Percentiles rank a stretch among this genome's conserved stretches.
Evolutionary conservation across 495 filamentous ascomycete genomes (phyloP).

Genomic region (Ascodesmis nigricans): DNA sequence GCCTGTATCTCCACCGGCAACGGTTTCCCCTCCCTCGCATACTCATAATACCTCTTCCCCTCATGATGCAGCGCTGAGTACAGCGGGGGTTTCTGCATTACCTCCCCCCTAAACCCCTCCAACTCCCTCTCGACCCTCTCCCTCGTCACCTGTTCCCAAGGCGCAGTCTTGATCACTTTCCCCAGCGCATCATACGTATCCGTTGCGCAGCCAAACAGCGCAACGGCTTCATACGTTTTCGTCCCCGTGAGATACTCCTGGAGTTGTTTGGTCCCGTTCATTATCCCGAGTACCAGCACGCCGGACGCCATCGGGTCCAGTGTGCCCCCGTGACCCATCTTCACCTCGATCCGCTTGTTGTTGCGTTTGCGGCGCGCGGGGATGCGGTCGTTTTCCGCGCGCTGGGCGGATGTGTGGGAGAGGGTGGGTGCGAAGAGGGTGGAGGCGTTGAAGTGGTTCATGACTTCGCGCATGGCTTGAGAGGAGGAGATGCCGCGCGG

Average conservation of each 20-base stretch:
- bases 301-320: slow-evolving; percentile 87
- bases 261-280: slow-evolving; percentile 67
- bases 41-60: slow-evolving; percentile 86
- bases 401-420: slow-evolving; percentile 30
- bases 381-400: slow-evolving; percentile 30
- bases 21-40: slow-evolving; percentile 69
- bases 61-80: slow-evolving; percentile 73
- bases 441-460: slow-evolving; percentile 63
- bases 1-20: slow-evolving; percentile 65
- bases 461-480: slow-evolving; percentile 65
- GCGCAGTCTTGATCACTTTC: slow-evolving; percentile 49
- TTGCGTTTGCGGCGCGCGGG: slow-evolving; percentile 36
- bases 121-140: slow-evolving; percentile 58
- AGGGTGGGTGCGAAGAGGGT: slow-evolving; percentile 53
- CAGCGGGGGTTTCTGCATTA: slow-evolving; percentile 78
- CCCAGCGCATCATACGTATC: slow-evolving; percentile 78
- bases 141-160: slow-evolving; percentile 57
- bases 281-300: slow-evolving; percentile 70
- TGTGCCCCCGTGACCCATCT: slow-evolving; percentile 92
- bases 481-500: slow-evolving; percentile 65
- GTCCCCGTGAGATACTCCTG: slow-evolving; percentile 60
- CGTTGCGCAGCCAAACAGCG: slow-evolving; percentile 78
- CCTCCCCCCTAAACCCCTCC: slow-evolving; percentile 55
- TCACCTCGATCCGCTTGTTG: slow-evolving; percentile 41
- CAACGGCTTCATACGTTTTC: slow-evolving; percentile 74